phyloP scores from a whole-genome alignment of 306 rosid species.

The Vachellia collinsii region DNA sequence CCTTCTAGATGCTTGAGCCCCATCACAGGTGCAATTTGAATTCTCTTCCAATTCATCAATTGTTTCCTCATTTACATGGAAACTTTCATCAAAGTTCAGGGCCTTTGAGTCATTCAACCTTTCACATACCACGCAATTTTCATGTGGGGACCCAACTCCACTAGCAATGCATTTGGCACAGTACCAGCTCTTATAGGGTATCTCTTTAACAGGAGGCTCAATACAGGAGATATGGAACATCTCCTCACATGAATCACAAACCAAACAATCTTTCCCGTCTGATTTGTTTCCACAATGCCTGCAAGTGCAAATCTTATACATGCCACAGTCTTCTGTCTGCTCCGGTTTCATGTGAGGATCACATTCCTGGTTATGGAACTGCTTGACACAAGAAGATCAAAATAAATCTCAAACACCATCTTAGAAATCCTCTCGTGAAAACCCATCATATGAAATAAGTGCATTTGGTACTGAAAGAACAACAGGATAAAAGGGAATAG shows the following conservation, averaged over 20 bases:
- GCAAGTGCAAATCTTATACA: constrained; percentile 59
- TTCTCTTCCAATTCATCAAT: constrained; percentile 51
- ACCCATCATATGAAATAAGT: constrained; percentile 32
- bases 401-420: constrained; percentile 34
- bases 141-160: constrained; percentile 69
- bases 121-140: constrained; percentile 76
- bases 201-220: constrained; percentile 77
- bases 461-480: constrained; percentile 28
- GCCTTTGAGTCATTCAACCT: constrained; percentile 57
- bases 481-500: constrained; percentile 30
- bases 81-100: constrained; percentile 45
- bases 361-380: constrained; percentile 55
- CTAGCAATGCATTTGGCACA: constrained; percentile 67
- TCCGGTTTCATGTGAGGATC: constrained; percentile 63
- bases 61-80: constrained; percentile 51
- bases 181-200: constrained; percentile 86
- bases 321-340: constrained; percentile 52
- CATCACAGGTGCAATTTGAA: constrained; percentile 53
- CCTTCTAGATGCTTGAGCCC: constrained; percentile 42
- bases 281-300: constrained; percentile 70
- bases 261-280: constrained; percentile 76
- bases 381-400: constrained; percentile 45
- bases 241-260: constrained; percentile 97
- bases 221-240: constrained; percentile 89
- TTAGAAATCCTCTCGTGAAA: constrained; percentile 29